Evolutionary conservation across 805 yeast genomes (phyloP).

Genomic region (Wickerhamomyces pijperi): DNA sequence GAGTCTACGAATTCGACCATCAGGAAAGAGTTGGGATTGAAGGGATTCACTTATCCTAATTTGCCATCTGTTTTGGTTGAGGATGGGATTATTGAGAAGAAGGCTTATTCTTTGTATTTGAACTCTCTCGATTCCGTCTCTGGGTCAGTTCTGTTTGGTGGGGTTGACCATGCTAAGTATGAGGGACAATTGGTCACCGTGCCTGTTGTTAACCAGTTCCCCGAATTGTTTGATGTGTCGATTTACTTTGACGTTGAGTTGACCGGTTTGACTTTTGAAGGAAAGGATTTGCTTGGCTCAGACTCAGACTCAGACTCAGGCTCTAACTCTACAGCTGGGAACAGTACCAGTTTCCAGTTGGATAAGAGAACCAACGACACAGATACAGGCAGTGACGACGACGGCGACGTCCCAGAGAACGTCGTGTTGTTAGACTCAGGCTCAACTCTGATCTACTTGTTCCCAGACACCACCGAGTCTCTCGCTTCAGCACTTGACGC

Average conservation of each 20-base stretch:
- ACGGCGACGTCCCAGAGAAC: neutral
- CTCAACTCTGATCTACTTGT: constrained; percentile 33
- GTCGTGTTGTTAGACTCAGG: constrained; percentile 35
- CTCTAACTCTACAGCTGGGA: neutral
- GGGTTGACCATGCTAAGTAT: constrained; percentile 54
- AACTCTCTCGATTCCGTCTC: constrained; percentile 27
- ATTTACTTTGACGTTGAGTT: constrained; percentile 21
- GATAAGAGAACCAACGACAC: neutral
- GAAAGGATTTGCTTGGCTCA: neutral
- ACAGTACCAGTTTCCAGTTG: neutral
- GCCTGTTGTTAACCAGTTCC: constrained; percentile 24
- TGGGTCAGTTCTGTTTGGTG: constrained; percentile 62
- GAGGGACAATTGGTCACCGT: constrained; percentile 37
- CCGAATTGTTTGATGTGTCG: constrained; percentile 15
- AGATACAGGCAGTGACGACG: too few species aligned
- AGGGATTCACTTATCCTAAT: constrained; percentile 38
- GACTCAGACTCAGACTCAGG: too few species aligned
- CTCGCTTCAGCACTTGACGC: constrained; percentile 33
- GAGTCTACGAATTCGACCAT: constrained; percentile 43
- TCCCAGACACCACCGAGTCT: constrained; percentile 22
- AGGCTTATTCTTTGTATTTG: constrained; percentile 54
- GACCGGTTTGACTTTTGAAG: neutral
- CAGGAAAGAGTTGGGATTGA: constrained; percentile 9
- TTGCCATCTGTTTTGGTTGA: constrained; percentile 50
- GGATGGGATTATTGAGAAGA: constrained; percentile 43